Percentiles rank a stretch among this genome's conserved stretches.
These are phyloP conservation scores for Candida sanyaensis DNA, from an alignment of 1,139 yeast species.

Conservation along the genomic window DNA sequence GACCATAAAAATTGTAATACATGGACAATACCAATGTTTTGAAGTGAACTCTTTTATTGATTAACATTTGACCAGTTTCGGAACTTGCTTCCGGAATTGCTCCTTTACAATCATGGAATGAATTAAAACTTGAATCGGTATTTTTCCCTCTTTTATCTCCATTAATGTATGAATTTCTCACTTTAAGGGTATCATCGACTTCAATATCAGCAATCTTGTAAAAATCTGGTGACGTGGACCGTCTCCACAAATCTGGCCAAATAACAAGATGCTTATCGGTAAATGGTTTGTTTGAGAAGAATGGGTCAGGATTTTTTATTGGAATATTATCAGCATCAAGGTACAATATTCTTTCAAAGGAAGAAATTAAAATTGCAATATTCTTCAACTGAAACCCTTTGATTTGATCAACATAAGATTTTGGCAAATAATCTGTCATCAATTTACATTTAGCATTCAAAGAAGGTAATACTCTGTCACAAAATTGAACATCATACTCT, in stretches of 20 bases:
- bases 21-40: conserved; percentile 51
- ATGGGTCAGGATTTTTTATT: conserved; percentile 31
- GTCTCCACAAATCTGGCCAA: conserved; percentile 46
- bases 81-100: conserved; percentile 61
- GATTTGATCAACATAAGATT: conserved; percentile 18
- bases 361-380: conserved; percentile 34
- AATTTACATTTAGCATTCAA: conserved; percentile 34
- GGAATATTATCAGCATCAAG: conserved; percentile 42
- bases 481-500: conserved; percentile 34
- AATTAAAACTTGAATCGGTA: conserved; percentile 14
- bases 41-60: conserved; percentile 53
- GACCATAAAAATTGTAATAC: conserved; percentile 59
- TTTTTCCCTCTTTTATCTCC: conserved; percentile 28
- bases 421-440: conserved; percentile 34
- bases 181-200: conserved; percentile 19
- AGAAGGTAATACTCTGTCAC: conserved; percentile 29
- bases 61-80: conserved; percentile 60
- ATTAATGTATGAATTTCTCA: conserved; percentile 28
- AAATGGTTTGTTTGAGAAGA: conserved; percentile 35
- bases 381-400: conserved; percentile 35
- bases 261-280: conserved; percentile 26
- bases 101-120: conserved; percentile 54
- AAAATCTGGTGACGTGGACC: conserved; percentile 37
- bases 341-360: conserved; percentile 34
- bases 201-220: conserved; percentile 32